phyloP scores from a whole-genome alignment of 2,329 filamentous ascomycete genomes.

The Xylaria sp. region DNA sequence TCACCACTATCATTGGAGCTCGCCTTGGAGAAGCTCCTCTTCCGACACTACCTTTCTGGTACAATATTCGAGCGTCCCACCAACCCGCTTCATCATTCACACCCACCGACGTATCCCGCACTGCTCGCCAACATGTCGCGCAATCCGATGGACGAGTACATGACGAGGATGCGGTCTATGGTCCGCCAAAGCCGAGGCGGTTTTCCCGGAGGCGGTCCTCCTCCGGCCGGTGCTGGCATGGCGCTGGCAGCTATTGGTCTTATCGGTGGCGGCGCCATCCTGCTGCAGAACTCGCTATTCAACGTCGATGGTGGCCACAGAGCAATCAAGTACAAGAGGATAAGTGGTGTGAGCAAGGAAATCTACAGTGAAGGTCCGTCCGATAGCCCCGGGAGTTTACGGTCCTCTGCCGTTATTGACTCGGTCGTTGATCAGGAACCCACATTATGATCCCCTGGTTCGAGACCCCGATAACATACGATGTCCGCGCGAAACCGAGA shows the following conservation, averaged over 20 bases:
- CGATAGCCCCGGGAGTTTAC: conserved; percentile 8
- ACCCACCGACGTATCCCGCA: conserved; percentile 4
- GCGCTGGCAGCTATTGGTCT: conserved; percentile 56
- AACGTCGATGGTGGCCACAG: conserved; percentile 98
- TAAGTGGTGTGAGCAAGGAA: conserved; percentile 93
- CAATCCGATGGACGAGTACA: conserved; percentile 47
- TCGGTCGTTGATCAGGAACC: conserved; percentile 69
- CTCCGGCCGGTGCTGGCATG: conserved; percentile 53
- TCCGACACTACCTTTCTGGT: conserved; percentile 15
- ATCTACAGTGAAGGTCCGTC: conserved; percentile 90
- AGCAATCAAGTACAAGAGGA: conserved; percentile 96
- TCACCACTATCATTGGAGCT: conserved; percentile 24
- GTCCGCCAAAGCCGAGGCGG: conserved; percentile 51
- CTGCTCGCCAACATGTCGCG: conserved; percentile 47
- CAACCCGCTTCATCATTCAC: conserved; percentile 4
- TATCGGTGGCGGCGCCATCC: conserved; percentile 60
- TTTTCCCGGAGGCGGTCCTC: conserved; percentile 55
- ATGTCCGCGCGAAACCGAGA: conserved; percentile 96
- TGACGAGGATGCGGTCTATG: conserved; percentile 42
- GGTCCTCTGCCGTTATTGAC: conserved; percentile 30
- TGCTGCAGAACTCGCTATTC: conserved; percentile 72
- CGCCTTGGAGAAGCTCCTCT: conserved; percentile 26
- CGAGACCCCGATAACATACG: conserved; percentile 95
- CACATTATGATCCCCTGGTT: conserved; percentile 96
- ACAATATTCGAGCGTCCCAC: conserved; percentile 8